phyloP scores from a whole-genome alignment of 2,329 filamentous ascomycete species.

The Alternaria burnsii region DNA sequence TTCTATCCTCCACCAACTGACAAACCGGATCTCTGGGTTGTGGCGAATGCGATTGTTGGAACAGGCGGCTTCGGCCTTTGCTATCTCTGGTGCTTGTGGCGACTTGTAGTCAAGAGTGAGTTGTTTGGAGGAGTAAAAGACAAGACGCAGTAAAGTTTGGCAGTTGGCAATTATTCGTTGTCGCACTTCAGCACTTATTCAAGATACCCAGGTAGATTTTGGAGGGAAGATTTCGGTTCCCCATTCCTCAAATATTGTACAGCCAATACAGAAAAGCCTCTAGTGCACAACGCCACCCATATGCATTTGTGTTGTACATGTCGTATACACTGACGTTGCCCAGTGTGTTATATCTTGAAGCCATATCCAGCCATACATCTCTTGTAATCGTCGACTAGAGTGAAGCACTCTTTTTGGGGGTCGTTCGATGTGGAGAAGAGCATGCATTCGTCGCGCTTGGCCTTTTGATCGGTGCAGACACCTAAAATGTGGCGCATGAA shows the following conservation, averaged over 20 bases:
- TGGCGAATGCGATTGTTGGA: conserved; percentile 86
- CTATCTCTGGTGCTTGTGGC: conserved; percentile 90
- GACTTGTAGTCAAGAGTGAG: conserved; percentile 68
- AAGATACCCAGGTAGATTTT: conserved; percentile 30
- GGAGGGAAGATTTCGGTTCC: conserved; percentile 42
- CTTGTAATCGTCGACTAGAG: conserved; percentile 84
- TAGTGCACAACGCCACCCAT: conserved; percentile 43
- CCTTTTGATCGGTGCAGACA: conserved; percentile 96
- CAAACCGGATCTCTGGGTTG: conserved; percentile 95
- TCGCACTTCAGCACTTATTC: conserved; percentile 19
- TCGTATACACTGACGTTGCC: conserved; percentile 35
- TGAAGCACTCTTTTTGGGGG: conserved; percentile 82
- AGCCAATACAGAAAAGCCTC: conserved; percentile 29
- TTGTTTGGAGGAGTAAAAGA: conserved; percentile 46
- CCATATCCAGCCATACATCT: conserved; percentile 93
- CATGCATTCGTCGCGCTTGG: conserved; percentile 96
- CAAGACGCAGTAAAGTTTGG: conserved; percentile 50
- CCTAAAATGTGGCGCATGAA: not conserved
- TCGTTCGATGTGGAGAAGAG: conserved; percentile 89
- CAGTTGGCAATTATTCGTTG: not conserved
- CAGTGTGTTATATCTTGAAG: conserved; percentile 67
- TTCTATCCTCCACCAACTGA: conserved; percentile 71
- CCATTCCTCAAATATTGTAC: conserved; percentile 27
- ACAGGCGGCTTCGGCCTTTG: conserved; percentile 85
- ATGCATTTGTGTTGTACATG: conserved; percentile 44